These are phyloP conservation scores for Poa pratensis DNA, from an alignment of 176 grass and related monocot species.

Conservation along the genomic window DNA sequence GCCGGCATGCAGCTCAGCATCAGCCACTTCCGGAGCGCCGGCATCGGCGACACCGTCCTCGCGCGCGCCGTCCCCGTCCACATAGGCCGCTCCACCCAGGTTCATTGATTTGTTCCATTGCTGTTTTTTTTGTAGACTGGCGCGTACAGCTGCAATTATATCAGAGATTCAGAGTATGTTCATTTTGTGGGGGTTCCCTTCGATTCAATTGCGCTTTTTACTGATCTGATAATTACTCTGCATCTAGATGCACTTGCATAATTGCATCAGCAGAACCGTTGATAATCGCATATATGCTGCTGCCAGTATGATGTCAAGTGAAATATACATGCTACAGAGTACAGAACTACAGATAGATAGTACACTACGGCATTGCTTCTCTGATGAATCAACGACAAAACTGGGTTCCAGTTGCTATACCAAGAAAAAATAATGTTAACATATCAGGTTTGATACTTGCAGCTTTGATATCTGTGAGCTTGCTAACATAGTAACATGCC, in stretches of 20 bases:
- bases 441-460: background rate
- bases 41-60: conserved; percentile 68
- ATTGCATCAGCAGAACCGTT: background rate
- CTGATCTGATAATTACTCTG: background rate
- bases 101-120: background rate
- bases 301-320: background rate
- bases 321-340: too few relatives aligned
- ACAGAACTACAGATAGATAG: background rate
- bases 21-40: conserved; percentile 79
- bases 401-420: background rate
- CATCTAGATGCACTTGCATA: background rate
- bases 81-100: conserved; percentile 73
- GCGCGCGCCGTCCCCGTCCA: conserved; percentile 70
- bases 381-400: background rate
- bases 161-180: background rate
- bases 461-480: background rate
- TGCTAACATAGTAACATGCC: background rate
- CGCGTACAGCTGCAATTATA: background rate
- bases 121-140: background rate
- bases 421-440: background rate
- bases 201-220: background rate
- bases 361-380: background rate
- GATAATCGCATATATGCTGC: background rate
- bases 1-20: conserved; percentile 92
- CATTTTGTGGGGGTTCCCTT: background rate